These are phyloP conservation scores for Kalanchoe fedtschenkoi DNA, from an alignment of 164 flowering plant genomes.

Conservation along the genomic window DNA sequence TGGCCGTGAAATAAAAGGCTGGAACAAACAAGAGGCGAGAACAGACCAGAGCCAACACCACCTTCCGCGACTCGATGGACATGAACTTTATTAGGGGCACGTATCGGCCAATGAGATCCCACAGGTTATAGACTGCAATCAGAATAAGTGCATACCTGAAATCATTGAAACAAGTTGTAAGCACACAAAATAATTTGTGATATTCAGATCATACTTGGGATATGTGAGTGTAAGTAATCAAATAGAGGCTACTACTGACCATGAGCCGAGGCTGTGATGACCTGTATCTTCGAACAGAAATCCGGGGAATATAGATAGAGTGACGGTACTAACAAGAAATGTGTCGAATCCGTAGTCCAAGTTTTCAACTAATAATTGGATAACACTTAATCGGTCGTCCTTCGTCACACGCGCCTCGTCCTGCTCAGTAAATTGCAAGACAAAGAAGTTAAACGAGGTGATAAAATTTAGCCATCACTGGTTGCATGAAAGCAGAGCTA, in stretches of 20 bases:
- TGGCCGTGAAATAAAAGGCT: slow-evolving; percentile 72
- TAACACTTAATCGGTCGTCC: slow-evolving; percentile 38
- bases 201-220: not conserved
- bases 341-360: slow-evolving; percentile 50
- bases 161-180: not conserved
- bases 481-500: too few species aligned
- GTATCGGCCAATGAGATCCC: slow-evolving; percentile 63
- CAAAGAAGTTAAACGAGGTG: not conserved
- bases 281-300: slow-evolving; percentile 80
- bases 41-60: slow-evolving; percentile 25
- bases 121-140: slow-evolving; percentile 54
- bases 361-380: slow-evolving; percentile 41
- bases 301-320: slow-evolving; percentile 75
- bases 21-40: slow-evolving; percentile 56
- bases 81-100: slow-evolving; percentile 41
- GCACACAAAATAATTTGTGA: not conserved
- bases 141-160: slow-evolving; percentile 69
- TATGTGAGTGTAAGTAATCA: too few species aligned
- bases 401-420: slow-evolving; percentile 23
- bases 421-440: slow-evolving; percentile 19
- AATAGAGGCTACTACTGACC: slow-evolving; percentile 37
- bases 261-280: slow-evolving; percentile 50
- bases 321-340: slow-evolving; percentile 49
- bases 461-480: not conserved
- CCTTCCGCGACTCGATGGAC: slow-evolving; percentile 39